Conservation (phyloP, 2,329 filamentous ascomycete species). For the Apiospora saccharicola region DNA sequence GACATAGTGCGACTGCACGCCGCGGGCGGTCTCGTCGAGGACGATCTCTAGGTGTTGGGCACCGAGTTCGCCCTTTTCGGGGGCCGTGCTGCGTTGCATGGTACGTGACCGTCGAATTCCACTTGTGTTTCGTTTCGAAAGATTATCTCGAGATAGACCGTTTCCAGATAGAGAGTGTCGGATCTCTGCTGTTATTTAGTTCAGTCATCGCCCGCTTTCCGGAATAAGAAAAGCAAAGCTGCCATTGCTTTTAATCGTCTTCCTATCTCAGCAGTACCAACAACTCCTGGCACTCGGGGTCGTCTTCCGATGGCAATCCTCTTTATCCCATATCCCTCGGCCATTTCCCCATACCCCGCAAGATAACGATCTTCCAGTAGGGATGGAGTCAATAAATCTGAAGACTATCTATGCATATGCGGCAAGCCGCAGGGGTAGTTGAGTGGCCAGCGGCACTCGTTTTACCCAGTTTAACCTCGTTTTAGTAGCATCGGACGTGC, state of each 20-base stretch:
- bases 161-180: not conserved
- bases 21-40: slow-evolving; percentile 15
- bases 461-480: slow-evolving; percentile 2
- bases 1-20: slow-evolving; percentile 26
- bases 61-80: not conserved
- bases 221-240: not conserved
- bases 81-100: not conserved
- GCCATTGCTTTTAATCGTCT: not conserved
- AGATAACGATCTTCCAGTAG: not conserved
- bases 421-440: not conserved
- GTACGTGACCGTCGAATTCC: no score
- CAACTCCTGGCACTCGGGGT: not conserved
- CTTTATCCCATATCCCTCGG: not conserved
- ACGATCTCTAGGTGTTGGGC: slow-evolving; percentile 27
- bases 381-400: not conserved
- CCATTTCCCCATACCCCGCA: slow-evolving; percentile 16
- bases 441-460: not conserved
- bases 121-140: not conserved
- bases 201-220: no score
- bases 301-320: not conserved
- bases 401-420: not conserved
- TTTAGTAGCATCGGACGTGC: not conserved
- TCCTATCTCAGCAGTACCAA: not conserved
- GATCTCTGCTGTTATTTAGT: not conserved
- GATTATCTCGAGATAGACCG: not conserved